Conservation (phyloP, 2,329 filamentous ascomycete genomes). For the Fusarium fracticaudum region DNA sequence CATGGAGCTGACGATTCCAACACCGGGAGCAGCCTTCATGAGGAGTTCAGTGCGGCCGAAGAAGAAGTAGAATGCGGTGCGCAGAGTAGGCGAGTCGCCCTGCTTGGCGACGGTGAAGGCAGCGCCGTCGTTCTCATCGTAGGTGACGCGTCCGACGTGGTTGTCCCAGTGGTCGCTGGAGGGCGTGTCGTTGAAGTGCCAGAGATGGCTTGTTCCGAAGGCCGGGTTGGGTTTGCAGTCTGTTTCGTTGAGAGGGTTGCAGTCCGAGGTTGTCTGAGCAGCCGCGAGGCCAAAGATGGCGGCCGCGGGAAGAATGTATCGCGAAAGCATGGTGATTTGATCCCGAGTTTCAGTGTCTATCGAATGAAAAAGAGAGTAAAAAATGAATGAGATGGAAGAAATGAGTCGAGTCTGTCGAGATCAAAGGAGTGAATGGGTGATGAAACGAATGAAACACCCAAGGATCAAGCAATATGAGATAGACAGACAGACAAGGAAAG, state of each 20-base stretch:
- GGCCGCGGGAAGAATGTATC: conserved; percentile 46
- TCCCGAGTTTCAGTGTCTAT: background rate
- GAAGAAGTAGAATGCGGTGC: conserved; percentile 85
- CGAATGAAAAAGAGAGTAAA: background rate
- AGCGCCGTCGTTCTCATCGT: conserved; percentile 69
- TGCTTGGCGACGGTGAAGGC: conserved; percentile 76
- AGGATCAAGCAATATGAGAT: conserved; percentile 12
- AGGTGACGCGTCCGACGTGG: conserved; percentile 72
- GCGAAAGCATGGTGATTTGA: conserved; percentile 39
- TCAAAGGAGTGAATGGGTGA: conserved; percentile 35
- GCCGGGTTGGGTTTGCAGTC: conserved; percentile 77
- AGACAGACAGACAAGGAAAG: conserved; percentile 23
- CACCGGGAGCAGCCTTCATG: conserved; percentile 79
- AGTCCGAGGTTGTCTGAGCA: conserved; percentile 81
- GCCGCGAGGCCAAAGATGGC: conserved; percentile 57
- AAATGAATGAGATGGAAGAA: background rate
- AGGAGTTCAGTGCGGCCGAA: conserved; percentile 82
- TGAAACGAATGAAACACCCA: conserved; percentile 32
- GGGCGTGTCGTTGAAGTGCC: conserved; percentile 71
- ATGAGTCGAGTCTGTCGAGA: conserved; percentile 22
- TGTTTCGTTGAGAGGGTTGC: conserved; percentile 77
- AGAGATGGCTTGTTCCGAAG: conserved; percentile 70
- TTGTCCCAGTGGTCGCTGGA: conserved; percentile 69
- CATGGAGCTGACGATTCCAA: conserved; percentile 82
- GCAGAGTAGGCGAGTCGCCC: conserved; percentile 81